Evolutionary conservation across 2,329 filamentous ascomycete genomes (phyloP), one percentile per base, ranked within the genome.

Genomic region (Emmonsia crescens): DNA sequence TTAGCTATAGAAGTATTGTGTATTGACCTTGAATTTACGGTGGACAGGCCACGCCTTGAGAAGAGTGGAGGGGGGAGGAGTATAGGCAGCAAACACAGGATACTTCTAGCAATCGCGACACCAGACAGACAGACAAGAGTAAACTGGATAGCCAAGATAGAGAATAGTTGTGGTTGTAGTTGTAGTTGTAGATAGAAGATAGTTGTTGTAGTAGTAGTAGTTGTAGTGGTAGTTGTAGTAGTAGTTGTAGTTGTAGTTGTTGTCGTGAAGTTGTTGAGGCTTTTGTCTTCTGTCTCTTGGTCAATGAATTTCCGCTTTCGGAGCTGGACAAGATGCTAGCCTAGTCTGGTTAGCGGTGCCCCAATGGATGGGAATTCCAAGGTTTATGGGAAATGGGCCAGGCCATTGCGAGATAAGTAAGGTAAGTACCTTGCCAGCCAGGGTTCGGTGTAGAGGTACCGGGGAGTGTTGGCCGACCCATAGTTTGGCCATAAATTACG

Each of bases 331-430:
- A 12, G 46, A 19, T n/a, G 27, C 58, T 61, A 62, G 31, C 64
- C 48, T 27, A 19, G 59, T 46, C 27, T 29, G 54, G 65, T 59
- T 66, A 65, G 65, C 33, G 29, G 33, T n/a, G 62, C 65, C 65
- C 65, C 65, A 66, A 66, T 66, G 64, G 44, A 59, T 48, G 57
- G 24, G 40, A 14, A n/a, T n/a, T 10, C 5, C 48, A 19, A 3
- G 21, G 21, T 12, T 9, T 9, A 21, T 14, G 1, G 12, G 6
- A 29, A 9, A 21, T 21, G 42, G 42, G 42, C 19, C 40, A n/a
- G 40, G 38, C 40, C 40, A 46, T 46, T n/a, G n/a, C n/a, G n/a
- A n/a, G n/a, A n/a, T n/a, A n/a, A n/a, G n/a, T n/a, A n/a, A n/a
- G n/a, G n/a, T 16, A 54, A 16, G 51, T 55, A 55, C 31, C 31